phyloP scores from a whole-genome alignment of 148 eudicot genomes.

The Suaeda aralocaspica region DNA sequence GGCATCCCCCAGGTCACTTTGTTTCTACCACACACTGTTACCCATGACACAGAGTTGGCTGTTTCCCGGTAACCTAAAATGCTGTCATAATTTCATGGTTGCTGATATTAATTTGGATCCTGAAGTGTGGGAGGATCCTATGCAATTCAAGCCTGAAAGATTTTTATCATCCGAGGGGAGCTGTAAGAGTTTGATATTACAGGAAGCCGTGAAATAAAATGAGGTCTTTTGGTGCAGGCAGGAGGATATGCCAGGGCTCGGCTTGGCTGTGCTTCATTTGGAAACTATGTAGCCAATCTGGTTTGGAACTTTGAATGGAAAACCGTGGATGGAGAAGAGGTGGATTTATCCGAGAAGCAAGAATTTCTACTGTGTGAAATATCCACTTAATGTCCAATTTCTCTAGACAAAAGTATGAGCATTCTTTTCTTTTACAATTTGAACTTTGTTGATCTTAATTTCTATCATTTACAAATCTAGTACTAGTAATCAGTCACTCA shows the following conservation, averaged over 20 bases:
- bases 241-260: slow-evolving; percentile 53
- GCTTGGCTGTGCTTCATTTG: slow-evolving; percentile 60
- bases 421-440: neutral
- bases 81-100: slow-evolving; percentile 48
- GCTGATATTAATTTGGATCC: slow-evolving; percentile 65
- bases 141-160: slow-evolving; percentile 65
- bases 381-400: slow-evolving; percentile 41
- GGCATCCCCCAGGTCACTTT: slow-evolving; percentile 73
- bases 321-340: slow-evolving; percentile 33
- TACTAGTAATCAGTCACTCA: too few species aligned
- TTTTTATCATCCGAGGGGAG: slow-evolving; percentile 30
- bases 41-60: slow-evolving; percentile 44
- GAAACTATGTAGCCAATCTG: slow-evolving; percentile 63
- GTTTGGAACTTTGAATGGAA: slow-evolving; percentile 62
- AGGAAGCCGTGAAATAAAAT: slow-evolving; percentile 60
- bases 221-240: slow-evolving; percentile 78
- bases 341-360: slow-evolving; percentile 56
- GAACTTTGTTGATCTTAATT: neutral
- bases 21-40: slow-evolving; percentile 54
- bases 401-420: slow-evolving; percentile 23
- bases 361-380: slow-evolving; percentile 58
- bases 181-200: slow-evolving; percentile 38
- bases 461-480: neutral
- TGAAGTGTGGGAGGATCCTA: slow-evolving; percentile 59
- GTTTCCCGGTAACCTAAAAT: slow-evolving; percentile 44